Evolutionary conservation across 1,284 basidiomycete genomes (phyloP), one percentile per base, ranked within the genome.

Genomic region (Sporisorium iseilematis-ciliati): DNA sequence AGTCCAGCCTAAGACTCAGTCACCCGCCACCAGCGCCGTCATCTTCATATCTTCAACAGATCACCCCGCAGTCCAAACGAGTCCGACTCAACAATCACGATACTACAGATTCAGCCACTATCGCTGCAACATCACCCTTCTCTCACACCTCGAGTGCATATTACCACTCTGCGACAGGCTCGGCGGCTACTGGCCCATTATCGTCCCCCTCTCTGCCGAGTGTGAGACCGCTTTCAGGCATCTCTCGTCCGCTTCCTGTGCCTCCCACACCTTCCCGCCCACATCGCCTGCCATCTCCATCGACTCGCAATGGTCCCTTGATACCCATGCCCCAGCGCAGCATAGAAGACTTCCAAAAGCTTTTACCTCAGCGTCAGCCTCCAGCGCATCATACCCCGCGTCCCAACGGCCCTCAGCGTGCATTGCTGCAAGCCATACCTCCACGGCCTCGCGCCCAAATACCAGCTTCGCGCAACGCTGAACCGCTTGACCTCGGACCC

Each of bases 251-350:
- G 6, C 26, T 65, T 6, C 68, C 62, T 4, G 8, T 62, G 40
- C 62, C 58, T 8, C 35, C 62, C 11, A 65, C 58, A 5, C 62
- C 68, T 7, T 65, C 67, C n/a, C 67, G 57, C 23, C 42, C 62
- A 11, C 67, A 60, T 8, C 54, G 51, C 4, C 18, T 43, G 11
- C n/a, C 55, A 12, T 50, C 16, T 5, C 48, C 53, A 8, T 40
- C 18, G 14, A 20, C 46, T 4, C 50, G 41, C 40, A 43, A 21
- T 16, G 31, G 6, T 4, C 31, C 31, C 20, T 58, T 71, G 68
- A 60, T 57, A 65, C 58, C 68, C 53, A 53, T 71, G 62, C 62
- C 68, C 2, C 62, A 61, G 23, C 68, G 58, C 40, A 65, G 54
- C 50, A 41, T 71, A 21, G 31, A 71, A 18, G 62, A 71, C 42